phyloP scores from a whole-genome alignment of 2,329 filamentous ascomycete species.

The Leptographium lundbergii region DNA sequence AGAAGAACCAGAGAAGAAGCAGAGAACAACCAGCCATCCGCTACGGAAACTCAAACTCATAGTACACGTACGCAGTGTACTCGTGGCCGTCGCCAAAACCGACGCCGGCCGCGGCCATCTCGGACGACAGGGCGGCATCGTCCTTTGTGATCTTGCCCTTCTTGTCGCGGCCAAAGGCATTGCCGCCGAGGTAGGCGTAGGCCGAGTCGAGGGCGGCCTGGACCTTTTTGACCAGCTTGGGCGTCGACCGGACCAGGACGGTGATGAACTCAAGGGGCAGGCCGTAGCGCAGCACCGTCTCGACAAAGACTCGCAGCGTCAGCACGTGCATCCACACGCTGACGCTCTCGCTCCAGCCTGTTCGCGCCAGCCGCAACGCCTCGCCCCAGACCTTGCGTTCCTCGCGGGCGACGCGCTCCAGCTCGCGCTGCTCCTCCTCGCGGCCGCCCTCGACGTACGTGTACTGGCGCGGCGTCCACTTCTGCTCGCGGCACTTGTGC shows the following conservation, averaged over 20 bases:
- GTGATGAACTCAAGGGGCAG: slow-evolving; percentile 82
- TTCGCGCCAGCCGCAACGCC: slow-evolving; percentile 71
- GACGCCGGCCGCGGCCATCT: slow-evolving; percentile 68
- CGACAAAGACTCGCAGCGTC: slow-evolving; percentile 85
- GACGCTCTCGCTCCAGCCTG: slow-evolving; percentile 90
- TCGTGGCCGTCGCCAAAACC: slow-evolving; percentile 60
- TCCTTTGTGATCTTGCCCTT: slow-evolving; percentile 86
- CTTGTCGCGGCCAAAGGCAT: slow-evolving; percentile 88
- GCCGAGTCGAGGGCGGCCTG: slow-evolving; percentile 67
- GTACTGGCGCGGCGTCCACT: slow-evolving; percentile 92
- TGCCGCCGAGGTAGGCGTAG: slow-evolving; percentile 88
- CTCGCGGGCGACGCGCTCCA: slow-evolving; percentile 69
- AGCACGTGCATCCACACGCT: slow-evolving; percentile 95
- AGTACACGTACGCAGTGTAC: slow-evolving; percentile 95
- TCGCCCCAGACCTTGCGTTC: slow-evolving; percentile 91
- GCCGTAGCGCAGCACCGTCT: slow-evolving; percentile 94
- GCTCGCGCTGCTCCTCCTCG: slow-evolving; percentile 79
- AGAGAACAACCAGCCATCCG: neutral
- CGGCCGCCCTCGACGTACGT: slow-evolving; percentile 82
- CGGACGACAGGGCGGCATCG: slow-evolving; percentile 63
- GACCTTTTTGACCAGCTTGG: slow-evolving; percentile 71
- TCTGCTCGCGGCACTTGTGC: slow-evolving; percentile 81
- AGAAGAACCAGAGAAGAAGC: neutral
- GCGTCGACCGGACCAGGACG: slow-evolving; percentile 69
- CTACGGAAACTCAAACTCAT: slow-evolving; percentile 70